Evolutionary conservation across 345 rosid genomes (phyloP), one percentile per base, ranked within the genome.

Genomic region (Zanthoxylum bungeanum): DNA sequence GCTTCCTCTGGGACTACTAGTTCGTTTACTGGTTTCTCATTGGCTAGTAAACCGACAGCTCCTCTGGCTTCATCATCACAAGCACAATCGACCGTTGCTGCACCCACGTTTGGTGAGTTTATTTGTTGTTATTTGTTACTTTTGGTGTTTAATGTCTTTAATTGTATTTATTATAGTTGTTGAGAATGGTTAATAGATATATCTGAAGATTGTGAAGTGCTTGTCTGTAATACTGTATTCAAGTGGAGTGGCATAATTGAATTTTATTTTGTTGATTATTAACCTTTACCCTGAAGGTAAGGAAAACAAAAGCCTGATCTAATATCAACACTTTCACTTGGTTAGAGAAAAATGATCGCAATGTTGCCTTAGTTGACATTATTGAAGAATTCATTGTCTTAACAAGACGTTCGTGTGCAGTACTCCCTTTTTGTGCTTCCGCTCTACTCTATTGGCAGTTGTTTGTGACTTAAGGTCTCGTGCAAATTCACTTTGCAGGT

Each of bases 21-120:
- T 74, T 80, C 96, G 28, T 80, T 85, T 60, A 83, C 91, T n/a
- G 86, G 91, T 40, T 90, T 92, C 83, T 76, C 94, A 14, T 64
- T 91, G 75, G 66, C 94, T 4, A 69, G 77, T 34, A 85, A 73
- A 56, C 49, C 87, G 71, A 69, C 91, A 16, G 47, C 83, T 1
- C 76, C 88, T 33, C n/a, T n/a, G n/a, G 47, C 78, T 60, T 83
- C 91, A 55, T 81, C 89, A 36, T 78, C 90, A 27, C 90, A 84
- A 75, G 39, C 86, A 33, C 89, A 79, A 73, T 75, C 88, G 0
- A 58, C 85, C 28, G 55, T 77, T 37, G 7, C 85, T 61, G 76
- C 88, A 16, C 69, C 88, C 55, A 57, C 74, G 50, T 81, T 93
- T 59, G 76, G 97, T 93, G 73, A 83, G 93, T 84, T 80, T 50